A percentile compares a stretch with the other conserved stretches of the same genome.
phyloP scores from a whole-genome alignment of 2,329 filamentous ascomycete genomes.

The Celoporthe dispersa region DNA sequence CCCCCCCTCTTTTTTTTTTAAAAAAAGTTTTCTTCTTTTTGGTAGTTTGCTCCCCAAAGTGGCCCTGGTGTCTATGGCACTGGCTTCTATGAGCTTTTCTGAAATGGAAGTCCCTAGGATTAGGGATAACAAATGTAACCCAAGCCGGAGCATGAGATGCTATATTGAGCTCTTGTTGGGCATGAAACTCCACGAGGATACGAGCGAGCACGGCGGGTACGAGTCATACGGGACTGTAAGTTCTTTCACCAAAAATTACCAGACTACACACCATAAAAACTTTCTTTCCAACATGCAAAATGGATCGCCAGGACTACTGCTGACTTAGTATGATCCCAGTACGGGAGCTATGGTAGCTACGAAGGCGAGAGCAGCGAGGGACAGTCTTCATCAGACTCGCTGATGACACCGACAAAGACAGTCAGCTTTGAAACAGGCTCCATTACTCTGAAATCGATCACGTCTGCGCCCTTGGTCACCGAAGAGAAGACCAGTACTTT shows the following conservation, averaged over 20 bases:
- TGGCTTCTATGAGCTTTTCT: neutral
- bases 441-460: neutral
- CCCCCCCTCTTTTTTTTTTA: too few relatives aligned
- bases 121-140: neutral
- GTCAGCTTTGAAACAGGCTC: neutral
- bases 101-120: neutral
- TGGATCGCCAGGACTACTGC: neutral
- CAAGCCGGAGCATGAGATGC: neutral
- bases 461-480: neutral
- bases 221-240: neutral
- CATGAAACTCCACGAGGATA: neutral
- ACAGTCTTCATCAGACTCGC: neutral
- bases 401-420: neutral
- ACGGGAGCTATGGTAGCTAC: neutral
- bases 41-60: neutral
- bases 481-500: neutral
- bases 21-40: too few relatives aligned
- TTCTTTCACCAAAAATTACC: neutral
- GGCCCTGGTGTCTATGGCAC: neutral
- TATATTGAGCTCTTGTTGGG: neutral
- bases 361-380: neutral
- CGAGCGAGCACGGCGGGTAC: neutral
- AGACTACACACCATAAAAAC: neutral
- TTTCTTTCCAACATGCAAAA: neutral
- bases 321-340: neutral